A percentile compares a stretch with the other conserved stretches of the same genome.
Conservation (phyloP, 2,329 filamentous ascomycete genomes). For the Diaporthe sp. region DNA sequence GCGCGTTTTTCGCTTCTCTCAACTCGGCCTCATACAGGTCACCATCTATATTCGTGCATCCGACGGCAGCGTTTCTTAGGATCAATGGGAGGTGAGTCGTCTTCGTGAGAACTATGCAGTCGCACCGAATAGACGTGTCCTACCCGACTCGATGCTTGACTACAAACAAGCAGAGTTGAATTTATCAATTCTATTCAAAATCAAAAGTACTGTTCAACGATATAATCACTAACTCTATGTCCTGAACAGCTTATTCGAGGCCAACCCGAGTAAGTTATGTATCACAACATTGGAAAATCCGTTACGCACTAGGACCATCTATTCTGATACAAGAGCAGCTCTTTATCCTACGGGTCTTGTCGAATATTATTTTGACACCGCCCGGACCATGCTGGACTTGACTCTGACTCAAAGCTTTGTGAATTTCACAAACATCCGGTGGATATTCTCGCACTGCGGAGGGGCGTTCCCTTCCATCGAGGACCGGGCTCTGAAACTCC, state of each 20-base stretch:
- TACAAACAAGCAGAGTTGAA: too few relatives aligned
- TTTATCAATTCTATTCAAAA: background rate
- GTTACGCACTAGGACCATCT: background rate
- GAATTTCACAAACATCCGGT: background rate
- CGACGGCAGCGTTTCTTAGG: background rate
- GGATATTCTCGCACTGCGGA: constrained; percentile 10
- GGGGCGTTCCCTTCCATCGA: constrained; percentile 1
- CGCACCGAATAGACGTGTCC: too few relatives aligned
- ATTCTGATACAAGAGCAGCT: background rate
- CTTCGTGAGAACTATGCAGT: too few relatives aligned
- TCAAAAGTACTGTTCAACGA: background rate
- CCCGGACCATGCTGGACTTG: background rate
- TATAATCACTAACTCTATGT: background rate
- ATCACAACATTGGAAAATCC: background rate
- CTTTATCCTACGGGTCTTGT: background rate
- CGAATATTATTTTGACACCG: constrained; percentile 8
- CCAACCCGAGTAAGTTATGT: background rate
- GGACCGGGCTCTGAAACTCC: background rate
- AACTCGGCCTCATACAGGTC: background rate
- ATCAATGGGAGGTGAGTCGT: background rate
- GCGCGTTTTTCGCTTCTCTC: background rate
- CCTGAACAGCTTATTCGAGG: background rate
- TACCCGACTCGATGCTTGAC: background rate
- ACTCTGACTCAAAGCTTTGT: constrained; percentile 7
- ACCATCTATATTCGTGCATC: constrained; percentile 1